These are phyloP conservation scores for Tylopilus sp. DNA, from an alignment of 768 basidiomycete genomes.

Conservation along the genomic window DNA sequence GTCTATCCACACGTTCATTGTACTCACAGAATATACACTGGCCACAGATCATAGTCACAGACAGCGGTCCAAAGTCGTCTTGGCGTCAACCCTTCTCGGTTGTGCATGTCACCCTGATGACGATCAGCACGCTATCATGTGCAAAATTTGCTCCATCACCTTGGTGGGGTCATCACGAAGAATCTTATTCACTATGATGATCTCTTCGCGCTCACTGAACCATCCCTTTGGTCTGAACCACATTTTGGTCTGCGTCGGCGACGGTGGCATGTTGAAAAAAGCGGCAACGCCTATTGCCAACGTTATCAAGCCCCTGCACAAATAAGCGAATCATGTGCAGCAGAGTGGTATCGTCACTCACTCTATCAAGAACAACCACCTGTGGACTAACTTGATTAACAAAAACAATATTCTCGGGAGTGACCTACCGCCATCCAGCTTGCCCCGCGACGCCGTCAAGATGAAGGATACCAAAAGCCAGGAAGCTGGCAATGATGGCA, in stretches of 20 bases:
- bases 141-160: constrained; percentile 18
- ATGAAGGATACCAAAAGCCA: constrained; percentile 58
- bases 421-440: constrained; percentile 16
- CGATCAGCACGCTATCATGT: not conserved
- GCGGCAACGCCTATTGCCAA: constrained; percentile 49
- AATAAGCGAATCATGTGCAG: not conserved
- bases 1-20: not conserved
- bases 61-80: constrained; percentile 51
- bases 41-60: constrained; percentile 65
- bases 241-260: constrained; percentile 54
- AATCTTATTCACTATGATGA: constrained; percentile 58
- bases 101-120: constrained; percentile 54
- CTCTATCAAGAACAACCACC: constrained; percentile 39
- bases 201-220: constrained; percentile 61
- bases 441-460: constrained; percentile 8
- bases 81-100: constrained; percentile 54
- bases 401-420: not conserved
- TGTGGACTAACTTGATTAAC: not conserved
- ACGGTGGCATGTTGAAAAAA: constrained; percentile 59
- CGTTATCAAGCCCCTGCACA: constrained; percentile 35
- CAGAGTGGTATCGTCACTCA: constrained; percentile 7
- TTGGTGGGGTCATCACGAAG: constrained; percentile 63
- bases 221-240: constrained; percentile 61
- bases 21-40: constrained; percentile 50
- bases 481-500: constrained; percentile 55